Conservation (phyloP, 202 grass and related monocot genomes). For the Eragrostis tef region DNA sequence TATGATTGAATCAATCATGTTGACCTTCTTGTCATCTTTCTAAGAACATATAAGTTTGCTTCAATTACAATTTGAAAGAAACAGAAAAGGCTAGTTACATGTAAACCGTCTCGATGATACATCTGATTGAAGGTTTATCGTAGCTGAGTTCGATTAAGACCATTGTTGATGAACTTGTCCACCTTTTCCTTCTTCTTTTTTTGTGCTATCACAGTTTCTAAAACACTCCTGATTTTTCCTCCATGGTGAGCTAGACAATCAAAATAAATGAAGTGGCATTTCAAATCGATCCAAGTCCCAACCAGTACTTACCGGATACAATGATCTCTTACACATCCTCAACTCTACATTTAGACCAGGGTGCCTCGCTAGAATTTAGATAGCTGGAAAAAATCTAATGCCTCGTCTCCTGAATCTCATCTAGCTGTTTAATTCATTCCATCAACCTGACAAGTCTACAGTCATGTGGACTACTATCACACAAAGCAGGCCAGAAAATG, state of each 20-base stretch:
- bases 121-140: not conserved
- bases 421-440: not conserved
- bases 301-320: conserved; percentile 11
- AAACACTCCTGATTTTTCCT: not conserved
- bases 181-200: not conserved
- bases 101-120: not conserved
- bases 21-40: conserved; percentile 17
- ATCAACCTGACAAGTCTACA: conserved; percentile 18
- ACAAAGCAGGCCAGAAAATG: conserved; percentile 25
- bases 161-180: not conserved
- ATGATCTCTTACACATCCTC: not conserved
- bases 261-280: not conserved
- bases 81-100: not conserved
- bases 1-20: conserved; percentile 2
- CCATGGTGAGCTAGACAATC: not conserved
- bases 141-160: not conserved
- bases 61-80: conserved; percentile 1
- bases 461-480: not conserved
- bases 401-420: not conserved
- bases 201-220: not conserved
- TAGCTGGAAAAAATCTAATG: not conserved
- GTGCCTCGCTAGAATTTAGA: not conserved
- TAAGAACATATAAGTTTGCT: conserved; percentile 31
- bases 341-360: conserved; percentile 25
- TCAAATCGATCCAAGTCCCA: conserved; percentile 4